Evolutionary conservation across 768 basidiomycete genomes (phyloP).

Genomic region (Aureoboletus auriporus): DNA sequence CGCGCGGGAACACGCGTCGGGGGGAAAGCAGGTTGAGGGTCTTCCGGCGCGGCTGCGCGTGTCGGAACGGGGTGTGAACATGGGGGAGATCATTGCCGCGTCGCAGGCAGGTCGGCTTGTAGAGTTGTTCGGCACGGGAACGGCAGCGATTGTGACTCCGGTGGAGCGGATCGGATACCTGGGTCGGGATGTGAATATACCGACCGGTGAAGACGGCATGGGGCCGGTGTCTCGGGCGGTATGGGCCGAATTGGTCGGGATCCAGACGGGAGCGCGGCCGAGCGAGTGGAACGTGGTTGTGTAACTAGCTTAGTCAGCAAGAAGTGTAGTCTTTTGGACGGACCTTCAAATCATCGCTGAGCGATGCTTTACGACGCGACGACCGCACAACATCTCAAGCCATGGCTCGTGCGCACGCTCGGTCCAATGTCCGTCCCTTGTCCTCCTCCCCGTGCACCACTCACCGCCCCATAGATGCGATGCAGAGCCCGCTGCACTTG

Average conservation of each 20-base stretch:
- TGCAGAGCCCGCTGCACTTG: constrained; percentile 89
- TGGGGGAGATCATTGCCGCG: constrained; percentile 65
- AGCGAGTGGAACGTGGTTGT: constrained; percentile 74
- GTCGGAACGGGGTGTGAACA: constrained; percentile 68
- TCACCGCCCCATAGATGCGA: constrained; percentile 64
- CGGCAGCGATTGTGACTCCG: constrained; percentile 50
- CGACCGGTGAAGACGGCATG: constrained; percentile 68
- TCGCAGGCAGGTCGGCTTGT: constrained; percentile 38
- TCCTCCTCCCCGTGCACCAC: background rate
- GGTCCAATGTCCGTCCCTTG: constrained; percentile 71
- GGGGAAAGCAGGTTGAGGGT: constrained; percentile 40
- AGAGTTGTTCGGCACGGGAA: constrained; percentile 50
- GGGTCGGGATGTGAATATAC: constrained; percentile 49
- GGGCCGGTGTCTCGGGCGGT: constrained; percentile 57
- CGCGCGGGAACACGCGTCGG: constrained; percentile 53
- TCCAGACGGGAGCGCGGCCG: constrained; percentile 72
- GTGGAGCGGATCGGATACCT: constrained; percentile 57
- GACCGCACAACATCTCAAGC: constrained; percentile 65
- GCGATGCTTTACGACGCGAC: constrained; percentile 67
- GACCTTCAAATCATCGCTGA: background rate
- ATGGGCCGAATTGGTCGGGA: constrained; percentile 47
- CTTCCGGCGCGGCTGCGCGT: constrained; percentile 56
- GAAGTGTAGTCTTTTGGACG: background rate
- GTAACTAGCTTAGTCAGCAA: constrained; percentile 13
- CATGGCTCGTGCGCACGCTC: constrained; percentile 85